Percentiles rank a stretch among this genome's conserved stretches.
Conservation (phyloP, 352 stramenopile species). For the Globisporangium sylvaticum region DNA sequence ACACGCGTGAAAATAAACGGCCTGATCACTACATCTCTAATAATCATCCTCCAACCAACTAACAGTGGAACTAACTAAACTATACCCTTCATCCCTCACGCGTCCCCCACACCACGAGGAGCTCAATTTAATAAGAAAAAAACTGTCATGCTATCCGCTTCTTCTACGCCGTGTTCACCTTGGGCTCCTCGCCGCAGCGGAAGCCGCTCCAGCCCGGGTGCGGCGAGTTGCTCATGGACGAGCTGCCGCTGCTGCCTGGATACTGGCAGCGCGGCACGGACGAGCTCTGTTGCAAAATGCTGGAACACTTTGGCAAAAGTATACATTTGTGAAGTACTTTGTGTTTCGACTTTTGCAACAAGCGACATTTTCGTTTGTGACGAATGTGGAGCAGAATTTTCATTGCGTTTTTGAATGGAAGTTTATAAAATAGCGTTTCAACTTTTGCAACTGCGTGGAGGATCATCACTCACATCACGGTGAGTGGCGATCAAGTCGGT, state of each 20-base stretch:
- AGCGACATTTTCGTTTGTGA: no score
- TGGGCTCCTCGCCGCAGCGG: constrained; percentile 8
- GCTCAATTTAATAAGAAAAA: background rate
- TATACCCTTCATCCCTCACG: background rate
- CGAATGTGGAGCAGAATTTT: no score
- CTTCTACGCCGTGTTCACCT: constrained; percentile 15
- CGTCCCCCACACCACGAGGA: background rate
- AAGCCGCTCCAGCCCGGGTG: constrained; percentile 7
- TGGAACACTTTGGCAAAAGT: no score
- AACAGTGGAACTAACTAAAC: background rate
- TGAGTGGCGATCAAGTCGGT: no score
- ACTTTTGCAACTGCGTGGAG: no score
- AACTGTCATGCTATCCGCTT: background rate
- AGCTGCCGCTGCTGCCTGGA: background rate
- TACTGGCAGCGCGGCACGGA: constrained; percentile 13
- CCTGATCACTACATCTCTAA: background rate
- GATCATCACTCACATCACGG: no score
- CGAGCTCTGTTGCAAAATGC: no score
- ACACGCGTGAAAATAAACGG: no score
- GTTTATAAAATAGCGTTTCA: no score
- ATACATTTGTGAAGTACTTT: no score
- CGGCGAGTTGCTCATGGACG: background rate
- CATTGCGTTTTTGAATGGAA: no score
- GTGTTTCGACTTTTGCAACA: no score
- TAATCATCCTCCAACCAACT: background rate